These are phyloP conservation scores for Metschnikowia dekortorum DNA, from an alignment of 805 yeast species.

Conservation along the genomic window DNA sequence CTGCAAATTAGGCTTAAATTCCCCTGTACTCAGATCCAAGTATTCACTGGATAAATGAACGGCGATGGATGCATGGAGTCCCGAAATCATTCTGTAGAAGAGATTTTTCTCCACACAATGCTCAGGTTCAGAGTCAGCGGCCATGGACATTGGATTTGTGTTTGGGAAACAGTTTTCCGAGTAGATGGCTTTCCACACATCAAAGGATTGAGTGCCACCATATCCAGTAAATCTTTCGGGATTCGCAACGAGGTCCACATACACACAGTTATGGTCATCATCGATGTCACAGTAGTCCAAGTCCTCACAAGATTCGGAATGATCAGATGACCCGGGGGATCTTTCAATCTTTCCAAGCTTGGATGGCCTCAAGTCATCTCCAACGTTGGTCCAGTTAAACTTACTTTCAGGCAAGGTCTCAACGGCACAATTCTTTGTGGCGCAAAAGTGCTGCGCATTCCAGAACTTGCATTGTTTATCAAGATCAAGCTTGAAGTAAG, in stretches of 20 bases:
- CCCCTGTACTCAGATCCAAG: constrained; percentile 55
- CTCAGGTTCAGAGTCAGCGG: constrained; percentile 33
- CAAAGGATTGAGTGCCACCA: constrained; percentile 85
- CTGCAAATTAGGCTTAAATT: constrained; percentile 79
- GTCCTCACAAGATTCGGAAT: constrained; percentile 34
- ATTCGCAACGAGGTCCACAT: constrained; percentile 80
- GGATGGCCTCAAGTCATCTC: constrained; percentile 67
- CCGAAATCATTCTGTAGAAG: constrained; percentile 81
- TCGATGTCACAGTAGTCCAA: constrained; percentile 69
- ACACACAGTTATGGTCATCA: constrained; percentile 65
- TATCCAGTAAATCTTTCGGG: constrained; percentile 97
- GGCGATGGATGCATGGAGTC: constrained; percentile 93
- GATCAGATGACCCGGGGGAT: constrained; percentile 16
- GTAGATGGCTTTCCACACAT: constrained; percentile 91
- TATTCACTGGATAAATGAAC: constrained; percentile 88
- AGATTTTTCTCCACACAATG: constrained; percentile 81
- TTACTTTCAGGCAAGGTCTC: constrained; percentile 65
- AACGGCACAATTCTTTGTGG: constrained; percentile 85
- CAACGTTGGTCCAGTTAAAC: constrained; percentile 57
- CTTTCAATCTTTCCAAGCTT: constrained; percentile 49
- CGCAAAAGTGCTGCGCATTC: constrained; percentile 79
- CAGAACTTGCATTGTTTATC: constrained; percentile 83
- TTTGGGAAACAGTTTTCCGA: constrained; percentile 82
- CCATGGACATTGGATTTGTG: constrained; percentile 35
- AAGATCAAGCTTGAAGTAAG: constrained; percentile 79